Conservation (phyloP, 2,329 filamentous ascomycete genomes). For the Aureobasidium subglaciale region DNA sequence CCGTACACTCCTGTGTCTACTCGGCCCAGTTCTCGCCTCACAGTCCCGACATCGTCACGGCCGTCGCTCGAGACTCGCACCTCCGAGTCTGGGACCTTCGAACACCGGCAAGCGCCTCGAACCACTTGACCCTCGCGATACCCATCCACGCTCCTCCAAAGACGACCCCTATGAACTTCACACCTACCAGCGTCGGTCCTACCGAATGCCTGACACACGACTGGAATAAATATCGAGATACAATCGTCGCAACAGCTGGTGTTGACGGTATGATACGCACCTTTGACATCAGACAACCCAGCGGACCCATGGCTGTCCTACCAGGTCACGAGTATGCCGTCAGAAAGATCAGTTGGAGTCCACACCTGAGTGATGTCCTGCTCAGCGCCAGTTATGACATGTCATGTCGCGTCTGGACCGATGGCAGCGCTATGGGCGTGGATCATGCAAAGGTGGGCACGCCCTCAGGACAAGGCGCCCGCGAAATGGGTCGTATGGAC, state of each 20-base stretch:
- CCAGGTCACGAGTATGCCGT: slow-evolving; percentile 88
- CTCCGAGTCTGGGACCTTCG: slow-evolving; percentile 87
- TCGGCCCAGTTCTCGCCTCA: slow-evolving; percentile 85
- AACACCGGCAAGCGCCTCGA: slow-evolving; percentile 75
- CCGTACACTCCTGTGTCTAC: slow-evolving; percentile 91
- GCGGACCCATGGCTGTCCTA: slow-evolving; percentile 66
- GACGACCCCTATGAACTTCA: slow-evolving; percentile 37
- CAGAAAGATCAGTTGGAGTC: slow-evolving; percentile 79
- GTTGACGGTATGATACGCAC: slow-evolving; percentile 82
- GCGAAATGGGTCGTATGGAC: slow-evolving; percentile 80
- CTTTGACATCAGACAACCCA: slow-evolving; percentile 79
- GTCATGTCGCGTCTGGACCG: slow-evolving; percentile 91
- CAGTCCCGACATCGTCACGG: slow-evolving; percentile 75
- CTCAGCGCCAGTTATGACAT: slow-evolving; percentile 94
- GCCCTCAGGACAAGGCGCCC: slow-evolving; percentile 26
- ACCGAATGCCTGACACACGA: slow-evolving; percentile 88
- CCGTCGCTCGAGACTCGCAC: slow-evolving; percentile 82
- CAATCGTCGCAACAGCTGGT: slow-evolving; percentile 76
- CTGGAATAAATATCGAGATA: slow-evolving; percentile 96
- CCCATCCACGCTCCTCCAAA: slow-evolving; percentile 69
- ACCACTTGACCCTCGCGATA: slow-evolving; percentile 76
- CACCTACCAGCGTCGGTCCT: slow-evolving; percentile 47
- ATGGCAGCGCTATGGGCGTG: slow-evolving; percentile 53
- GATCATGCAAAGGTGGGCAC: slow-evolving; percentile 24
- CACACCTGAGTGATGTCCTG: slow-evolving; percentile 82